A percentile compares a stretch with the other conserved stretches of the same genome.
Evolutionary conservation across 441 rosid species (phyloP).

Genomic region (Isatis lusitanica): DNA sequence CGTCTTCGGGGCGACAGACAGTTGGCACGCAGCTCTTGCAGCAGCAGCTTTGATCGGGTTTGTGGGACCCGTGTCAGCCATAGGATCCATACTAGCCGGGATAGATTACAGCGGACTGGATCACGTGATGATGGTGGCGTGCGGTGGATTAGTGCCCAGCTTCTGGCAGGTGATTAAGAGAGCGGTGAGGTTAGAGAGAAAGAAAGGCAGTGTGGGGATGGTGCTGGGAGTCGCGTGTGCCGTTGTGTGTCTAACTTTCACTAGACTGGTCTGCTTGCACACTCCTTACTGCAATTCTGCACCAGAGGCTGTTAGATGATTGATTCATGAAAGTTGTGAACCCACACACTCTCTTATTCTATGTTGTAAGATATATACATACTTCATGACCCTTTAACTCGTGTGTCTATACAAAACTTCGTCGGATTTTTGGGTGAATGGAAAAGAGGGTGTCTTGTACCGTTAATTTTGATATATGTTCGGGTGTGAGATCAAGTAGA

Average conservation of each 20-base stretch:
- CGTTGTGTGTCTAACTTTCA: constrained; percentile 70
- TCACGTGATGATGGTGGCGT: constrained; percentile 86
- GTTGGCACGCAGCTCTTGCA: constrained; percentile 88
- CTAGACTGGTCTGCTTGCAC: constrained; percentile 90
- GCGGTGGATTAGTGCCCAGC: constrained; percentile 83
- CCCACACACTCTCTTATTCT: not conserved
- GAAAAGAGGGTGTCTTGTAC: constrained; percentile 17
- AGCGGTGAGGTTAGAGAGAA: constrained; percentile 58
- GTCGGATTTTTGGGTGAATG: constrained; percentile 19
- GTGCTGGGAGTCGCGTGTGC: constrained; percentile 73
- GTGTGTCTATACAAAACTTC: constrained; percentile 28
- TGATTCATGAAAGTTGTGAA: not conserved
- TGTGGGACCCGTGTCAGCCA: constrained; percentile 87
- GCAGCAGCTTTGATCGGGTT: constrained; percentile 90
- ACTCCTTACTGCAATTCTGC: constrained; percentile 97
- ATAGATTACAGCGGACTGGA: constrained; percentile 95
- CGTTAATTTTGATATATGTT: constrained; percentile 9
- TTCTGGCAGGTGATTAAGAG: constrained; percentile 62
- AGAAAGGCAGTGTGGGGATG: constrained; percentile 64
- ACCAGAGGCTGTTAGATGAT: constrained; percentile 91
- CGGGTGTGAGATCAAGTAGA: constrained; percentile 17
- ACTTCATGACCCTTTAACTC: constrained; percentile 17
- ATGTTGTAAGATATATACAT: constrained; percentile 34
- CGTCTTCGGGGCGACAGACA: constrained; percentile 82
- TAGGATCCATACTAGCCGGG: constrained; percentile 86